Evolutionary conservation across 306 rosid genomes (phyloP), one percentile per base, ranked within the genome.

Genomic region (Mimosa pudica): DNA sequence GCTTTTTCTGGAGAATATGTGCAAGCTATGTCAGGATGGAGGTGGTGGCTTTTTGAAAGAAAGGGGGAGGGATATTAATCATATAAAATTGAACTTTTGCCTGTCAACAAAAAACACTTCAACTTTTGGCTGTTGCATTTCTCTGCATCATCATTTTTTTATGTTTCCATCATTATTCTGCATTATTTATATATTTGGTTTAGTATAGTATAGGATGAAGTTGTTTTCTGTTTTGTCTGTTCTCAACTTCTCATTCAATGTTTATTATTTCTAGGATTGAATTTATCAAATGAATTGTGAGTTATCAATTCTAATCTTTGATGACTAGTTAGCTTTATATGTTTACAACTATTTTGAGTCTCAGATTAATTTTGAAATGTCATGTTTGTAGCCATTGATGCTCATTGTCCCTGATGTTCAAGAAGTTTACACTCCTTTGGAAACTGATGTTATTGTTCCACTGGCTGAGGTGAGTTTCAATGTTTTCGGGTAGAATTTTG

Each of bases 391-490:
- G 99, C 96, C 98, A 5, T 62, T 93, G 89, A 96, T 96, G 99
- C 99, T 96, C 71, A 93, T 96, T 73, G 98, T 96, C 81, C 98
- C 98, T 74, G 98, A 96, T 77, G 94, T 93, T 79, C 98, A 88
- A 91, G 99, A 96, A 82, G 97, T 96, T 80, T 96, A 93, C 86
- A 96, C 99, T 80, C 99, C 99, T 61, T 80, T 96, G 86, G 87
- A 93, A 86, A 88, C 96, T 79, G 99, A 93, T 76, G 93, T 96
- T 75, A 81, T 93, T 81, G 99, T 96, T 80, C 96, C 87, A 33
- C 90, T 96, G 80, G 85, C 97, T 14, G 98, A 96, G 99, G 99
- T 96, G 60, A 83, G 91, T 70, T 77, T 71, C 81, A 60, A 49
- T 64, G 30, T 52, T 75, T 68, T 55, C 47, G 18, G 41, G 65